These are phyloP conservation scores for Sphagnum contortum DNA, from an alignment of 225 moss, liverwort and hornwort genomes.

Conservation along the genomic window DNA sequence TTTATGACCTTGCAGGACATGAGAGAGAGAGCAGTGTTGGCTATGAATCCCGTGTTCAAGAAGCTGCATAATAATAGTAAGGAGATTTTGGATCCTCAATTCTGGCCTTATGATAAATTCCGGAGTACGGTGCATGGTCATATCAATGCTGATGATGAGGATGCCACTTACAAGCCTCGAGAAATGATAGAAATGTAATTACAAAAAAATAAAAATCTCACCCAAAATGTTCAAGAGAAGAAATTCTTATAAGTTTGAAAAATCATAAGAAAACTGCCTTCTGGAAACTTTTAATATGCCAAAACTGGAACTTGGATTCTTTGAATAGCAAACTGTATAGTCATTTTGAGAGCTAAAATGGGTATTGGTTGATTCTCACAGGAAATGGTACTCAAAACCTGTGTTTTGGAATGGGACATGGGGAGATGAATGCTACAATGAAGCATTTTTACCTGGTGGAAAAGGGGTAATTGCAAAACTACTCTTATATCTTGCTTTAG, in stretches of 20 bases:
- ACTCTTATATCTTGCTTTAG: too few species aligned
- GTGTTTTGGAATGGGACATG: constrained; percentile 35
- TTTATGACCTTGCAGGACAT: constrained; percentile 25
- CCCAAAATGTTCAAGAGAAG: too few species aligned
- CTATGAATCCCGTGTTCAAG: constrained; percentile 22
- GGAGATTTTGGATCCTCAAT: constrained; percentile 32
- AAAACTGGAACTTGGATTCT: too few species aligned
- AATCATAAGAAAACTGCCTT: too few species aligned
- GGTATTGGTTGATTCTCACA: neutral
- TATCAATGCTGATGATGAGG: constrained; percentile 47
- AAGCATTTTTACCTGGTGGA: constrained; percentile 35
- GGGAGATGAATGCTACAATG: constrained; percentile 28
- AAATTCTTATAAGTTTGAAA: too few species aligned
- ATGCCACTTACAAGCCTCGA: constrained; percentile 37
- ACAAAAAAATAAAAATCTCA: too few species aligned
- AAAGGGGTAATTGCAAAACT: constrained; percentile 23
- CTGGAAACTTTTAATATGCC: too few species aligned
- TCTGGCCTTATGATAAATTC: constrained; percentile 41
- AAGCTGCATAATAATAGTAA: constrained; percentile 19
- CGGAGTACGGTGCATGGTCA: constrained; percentile 49
- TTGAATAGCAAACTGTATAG: too few species aligned
- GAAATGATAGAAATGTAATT: constrained; percentile 33
- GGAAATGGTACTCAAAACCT: constrained; percentile 33
- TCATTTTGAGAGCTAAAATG: too few species aligned
- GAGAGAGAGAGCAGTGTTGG: constrained; percentile 39